phyloP scores from a whole-genome alignment of 345 rosid species.

The Moricandia moricandioides region DNA sequence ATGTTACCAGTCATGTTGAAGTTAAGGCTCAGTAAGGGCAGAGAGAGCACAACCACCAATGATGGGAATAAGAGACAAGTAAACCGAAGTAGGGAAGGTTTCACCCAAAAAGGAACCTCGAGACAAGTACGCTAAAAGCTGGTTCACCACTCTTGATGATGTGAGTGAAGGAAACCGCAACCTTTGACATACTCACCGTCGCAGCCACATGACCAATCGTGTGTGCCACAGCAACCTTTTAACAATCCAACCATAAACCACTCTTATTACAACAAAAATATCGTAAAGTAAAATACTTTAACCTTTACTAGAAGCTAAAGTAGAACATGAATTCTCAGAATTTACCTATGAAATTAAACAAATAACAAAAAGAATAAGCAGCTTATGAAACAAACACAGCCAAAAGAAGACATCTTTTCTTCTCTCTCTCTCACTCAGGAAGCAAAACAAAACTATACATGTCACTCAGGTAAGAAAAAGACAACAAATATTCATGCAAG shows the following conservation, averaged over 20 bases:
- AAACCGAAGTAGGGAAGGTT: slow-evolving; percentile 73
- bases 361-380: neutral
- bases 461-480: slow-evolving; percentile 30
- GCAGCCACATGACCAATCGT: slow-evolving; percentile 99
- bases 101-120: slow-evolving; percentile 86
- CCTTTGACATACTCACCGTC: slow-evolving; percentile 99
- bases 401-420: slow-evolving; percentile 30
- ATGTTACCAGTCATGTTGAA: slow-evolving; percentile 87
- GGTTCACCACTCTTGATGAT: slow-evolving; percentile 99
- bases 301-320: neutral
- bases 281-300: neutral
- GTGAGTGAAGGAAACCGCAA: slow-evolving; percentile 99
- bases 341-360: neutral
- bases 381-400: slow-evolving; percentile 16
- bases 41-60: slow-evolving; percentile 99
- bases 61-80: slow-evolving; percentile 82
- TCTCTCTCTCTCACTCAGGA: slow-evolving; percentile 36
- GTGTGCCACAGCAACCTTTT: slow-evolving; percentile 96
- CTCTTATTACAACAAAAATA: slow-evolving; percentile 12
- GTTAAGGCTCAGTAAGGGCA: slow-evolving; percentile 96
- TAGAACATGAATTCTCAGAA: neutral
- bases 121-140: slow-evolving; percentile 93
- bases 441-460: slow-evolving; percentile 51
- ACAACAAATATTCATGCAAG: slow-evolving; percentile 40
- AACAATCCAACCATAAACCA: slow-evolving; percentile 12